Evolutionary conservation across 2,329 filamentous ascomycete species (phyloP).

Genomic region (Diaporthe sp.): DNA sequence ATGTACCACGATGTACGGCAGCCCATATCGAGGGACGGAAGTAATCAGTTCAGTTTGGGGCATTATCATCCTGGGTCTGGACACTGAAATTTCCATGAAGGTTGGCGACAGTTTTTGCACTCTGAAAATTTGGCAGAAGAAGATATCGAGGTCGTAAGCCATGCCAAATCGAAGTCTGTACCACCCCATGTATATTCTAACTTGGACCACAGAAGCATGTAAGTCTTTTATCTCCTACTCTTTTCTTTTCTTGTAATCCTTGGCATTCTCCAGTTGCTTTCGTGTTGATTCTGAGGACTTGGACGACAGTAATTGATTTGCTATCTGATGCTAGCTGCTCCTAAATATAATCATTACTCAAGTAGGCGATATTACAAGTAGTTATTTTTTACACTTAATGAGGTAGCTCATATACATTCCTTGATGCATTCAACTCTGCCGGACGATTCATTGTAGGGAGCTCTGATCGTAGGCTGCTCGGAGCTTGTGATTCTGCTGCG

Average conservation of each 20-base stretch:
- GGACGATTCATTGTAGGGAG: background rate
- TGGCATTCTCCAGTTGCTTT: no score
- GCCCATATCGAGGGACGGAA: background rate
- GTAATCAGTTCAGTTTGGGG: background rate
- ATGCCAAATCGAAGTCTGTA: background rate
- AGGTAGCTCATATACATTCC: slow-evolving; percentile 1
- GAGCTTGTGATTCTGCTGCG: background rate
- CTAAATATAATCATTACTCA: background rate
- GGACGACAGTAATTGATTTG: background rate
- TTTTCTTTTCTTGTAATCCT: no score
- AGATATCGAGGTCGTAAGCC: background rate
- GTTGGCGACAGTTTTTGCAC: background rate
- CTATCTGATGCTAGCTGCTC: background rate
- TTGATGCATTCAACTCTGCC: background rate
- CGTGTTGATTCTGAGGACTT: no score
- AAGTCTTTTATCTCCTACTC: no score
- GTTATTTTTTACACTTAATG: background rate
- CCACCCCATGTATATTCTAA: no score
- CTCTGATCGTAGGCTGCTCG: background rate
- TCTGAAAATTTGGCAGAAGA: background rate
- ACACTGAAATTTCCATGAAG: background rate
- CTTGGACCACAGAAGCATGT: no score
- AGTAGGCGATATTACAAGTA: background rate
- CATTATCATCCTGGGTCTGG: background rate
- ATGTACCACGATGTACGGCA: background rate